Base-by-base conservation (phyloP, 2,329 filamentous ascomycete genomes). In the Aspergillus ustus region DNA sequence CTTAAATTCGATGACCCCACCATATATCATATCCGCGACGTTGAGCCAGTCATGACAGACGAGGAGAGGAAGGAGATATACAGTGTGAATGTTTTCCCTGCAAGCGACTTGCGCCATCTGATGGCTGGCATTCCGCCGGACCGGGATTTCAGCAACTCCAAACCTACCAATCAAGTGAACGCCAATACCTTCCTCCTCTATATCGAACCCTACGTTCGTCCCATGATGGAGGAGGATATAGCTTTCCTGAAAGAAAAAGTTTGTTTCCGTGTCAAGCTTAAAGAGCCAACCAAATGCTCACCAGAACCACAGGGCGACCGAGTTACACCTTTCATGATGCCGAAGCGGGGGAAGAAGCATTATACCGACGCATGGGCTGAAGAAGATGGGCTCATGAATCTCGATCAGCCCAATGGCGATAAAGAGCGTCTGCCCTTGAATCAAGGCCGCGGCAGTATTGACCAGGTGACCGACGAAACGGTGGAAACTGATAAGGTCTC, bases 341-440 rank as follows among this genome's bases (percentile, higher is more conserved):
- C 94, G 7, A 89, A 89, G 66, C 88, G 93, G 22, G 93, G 93
- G 50, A 91, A 91, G 75, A 89, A 89, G 69, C 90, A 92, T 72
- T 99, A 98, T 78, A 88, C 86, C 25, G 93, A 98, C 63, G 83
- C 94, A 9, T 99, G 95, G 95, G 90, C 92, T 0, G 93, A 97
- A 67, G 95, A 99, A 74, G 95, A 99, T 72, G 92, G 92, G 9
- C 83, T 86, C 52, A 90, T 92, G 82, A 84, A 89, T 43, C 81
- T 93, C 7, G 92, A 96, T 72, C 84, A 85, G 4, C 83, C 85
- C 5, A 83, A 85, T 40, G 82, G 85, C 63, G 82, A 83, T 25
- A 82, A 84, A 45, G 89, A 92, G 59, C 89, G 87, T 66, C 83
- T 92, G 7, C 85, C 91, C 0, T 84, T 90, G 1, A 97, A 97